Evolutionary conservation across 2,329 filamentous ascomycete genomes (phyloP).

Genomic region (Xylariomycetidae sp.): DNA sequence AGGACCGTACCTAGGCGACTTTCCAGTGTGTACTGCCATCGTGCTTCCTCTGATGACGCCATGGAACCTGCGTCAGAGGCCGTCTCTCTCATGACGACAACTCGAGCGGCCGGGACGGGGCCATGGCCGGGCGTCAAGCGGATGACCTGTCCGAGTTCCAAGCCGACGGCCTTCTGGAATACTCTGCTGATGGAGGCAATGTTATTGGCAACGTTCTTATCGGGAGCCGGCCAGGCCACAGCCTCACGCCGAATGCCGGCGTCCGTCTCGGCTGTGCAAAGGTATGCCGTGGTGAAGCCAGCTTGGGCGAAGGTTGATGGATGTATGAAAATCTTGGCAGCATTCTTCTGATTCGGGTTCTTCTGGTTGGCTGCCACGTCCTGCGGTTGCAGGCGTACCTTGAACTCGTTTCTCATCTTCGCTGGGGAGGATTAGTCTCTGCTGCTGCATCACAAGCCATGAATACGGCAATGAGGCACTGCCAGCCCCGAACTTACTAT

Average conservation of each 20-base stretch:
- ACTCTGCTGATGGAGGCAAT: constrained; percentile 67
- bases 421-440: too few relatives aligned
- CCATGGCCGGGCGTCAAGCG: constrained; percentile 53
- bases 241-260: constrained; percentile 34
- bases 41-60: constrained; percentile 22
- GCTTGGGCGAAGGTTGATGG: constrained; percentile 22
- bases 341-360: constrained; percentile 26
- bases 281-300: constrained; percentile 21
- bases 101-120: constrained; percentile 46
- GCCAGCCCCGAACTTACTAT: too few relatives aligned
- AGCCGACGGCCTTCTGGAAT: constrained; percentile 64
- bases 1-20: constrained; percentile 19
- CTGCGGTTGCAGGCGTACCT: constrained; percentile 26
- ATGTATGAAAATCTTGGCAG: constrained; percentile 28
- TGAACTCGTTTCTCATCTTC: constrained; percentile 23
- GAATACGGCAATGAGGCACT: too few relatives aligned
- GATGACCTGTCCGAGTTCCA: constrained; percentile 64
- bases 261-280: constrained; percentile 34
- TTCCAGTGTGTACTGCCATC: constrained; percentile 23
- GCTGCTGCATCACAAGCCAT: too few relatives aligned
- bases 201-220: constrained; percentile 58
- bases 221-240: constrained; percentile 43
- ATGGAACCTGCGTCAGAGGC: constrained; percentile 32
- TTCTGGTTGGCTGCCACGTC: constrained; percentile 24
- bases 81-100: constrained; percentile 56